Evolutionary conservation across 2,329 filamentous ascomycete species (phyloP), one percentile per base, ranked within the genome.

Genomic region (Pestalotiopsis sp.): DNA sequence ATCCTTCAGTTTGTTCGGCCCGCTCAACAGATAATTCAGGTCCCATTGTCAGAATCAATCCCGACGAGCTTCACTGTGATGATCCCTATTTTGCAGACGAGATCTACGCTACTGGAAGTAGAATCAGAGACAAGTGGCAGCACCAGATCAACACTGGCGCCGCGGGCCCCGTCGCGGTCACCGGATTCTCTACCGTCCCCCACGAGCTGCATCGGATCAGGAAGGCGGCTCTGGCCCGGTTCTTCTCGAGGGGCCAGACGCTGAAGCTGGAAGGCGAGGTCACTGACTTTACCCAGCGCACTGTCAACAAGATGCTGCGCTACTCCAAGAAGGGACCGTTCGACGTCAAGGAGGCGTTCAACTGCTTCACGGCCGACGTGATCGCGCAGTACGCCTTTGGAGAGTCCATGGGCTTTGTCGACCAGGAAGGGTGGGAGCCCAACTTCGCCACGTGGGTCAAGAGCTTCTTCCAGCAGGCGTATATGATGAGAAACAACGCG

Each of bases 41-140:
- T 3, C 79, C 76, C 3, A 77, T 80, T 25, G 73, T 80, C 3
- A 72, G 77, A 1, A 74, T 79, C 63, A 79, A 77, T 64, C 75
- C 78, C 4, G 57, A 74, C 12, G 75, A 79, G 49, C 60, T 79
- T 2, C 76, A 76, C 57, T 74, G 77, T 57, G 64, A 74, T 27
- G 77, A 81, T 38, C 72, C 74, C 12, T 72, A 73, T 3, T 77
- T 75, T 69, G 75, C 76, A 49, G 73, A 76, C 41, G 64, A 71
- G 3, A 66, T 79, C 4, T 79, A 77, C 61, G 71, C 69, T 1
- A 67, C 36, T 36, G 72, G 77, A 3, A 75, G 71, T 62, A 71
- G 74, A 58, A 75, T 73, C 13, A 73, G 80, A 60, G 73, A 81
- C 45, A 80, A 81, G 71, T 64, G 45, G 41, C 68, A 66, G 20